Base-by-base conservation (phyloP, 306 rosid genomes). In the Glycyrrhiza uralensis region DNA sequence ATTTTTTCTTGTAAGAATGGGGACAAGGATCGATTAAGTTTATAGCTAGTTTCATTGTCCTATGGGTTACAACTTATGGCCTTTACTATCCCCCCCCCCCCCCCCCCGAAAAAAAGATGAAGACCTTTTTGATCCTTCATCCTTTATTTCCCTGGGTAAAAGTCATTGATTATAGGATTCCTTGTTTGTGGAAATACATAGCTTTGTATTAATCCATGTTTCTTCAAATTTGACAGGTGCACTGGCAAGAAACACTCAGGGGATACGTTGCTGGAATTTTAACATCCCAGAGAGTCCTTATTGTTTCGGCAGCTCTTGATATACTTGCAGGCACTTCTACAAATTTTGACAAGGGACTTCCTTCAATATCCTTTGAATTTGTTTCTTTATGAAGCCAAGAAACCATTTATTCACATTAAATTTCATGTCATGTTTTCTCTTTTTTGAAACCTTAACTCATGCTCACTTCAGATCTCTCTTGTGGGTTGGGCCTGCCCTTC, bases 401-500 rank as follows among this genome's bases (percentile, higher is more conserved):
- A 69, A 30, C 29, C 23, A 28, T 61, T 39, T 77, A 47, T 60
- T 18, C 8, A 39, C 54, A 15, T 36, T 38, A n/a, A 58, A 57
- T 35, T 81, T 66, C 54, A 11, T 65, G 17, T 72, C 49, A 33
- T 38, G 51, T 71, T 44, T 50, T 67, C 49, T 79, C 63, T 71
- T 75, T 79, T 77, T 80, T 81, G 79, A 75, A 72, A 55, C 42
- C 97, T 86, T 90, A 85, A 90, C 98, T 74, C 59, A 59, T 72
- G 76, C 63, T 80, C 80, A 93, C 97, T 93, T 83, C 75, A 86
- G 97, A 86, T 93, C 98, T 13, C 92, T 93, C 17, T 66, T 93
- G 74, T 93, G 98, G 98, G 87, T 93, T 77, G 98, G 98, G 59
- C 98, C 98, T 3, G 96, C 98, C 30, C 96, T 93, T 82, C 90